phyloP scores from a whole-genome alignment of 2,329 filamentous ascomycete species.

The Colletotrichum salicis region DNA sequence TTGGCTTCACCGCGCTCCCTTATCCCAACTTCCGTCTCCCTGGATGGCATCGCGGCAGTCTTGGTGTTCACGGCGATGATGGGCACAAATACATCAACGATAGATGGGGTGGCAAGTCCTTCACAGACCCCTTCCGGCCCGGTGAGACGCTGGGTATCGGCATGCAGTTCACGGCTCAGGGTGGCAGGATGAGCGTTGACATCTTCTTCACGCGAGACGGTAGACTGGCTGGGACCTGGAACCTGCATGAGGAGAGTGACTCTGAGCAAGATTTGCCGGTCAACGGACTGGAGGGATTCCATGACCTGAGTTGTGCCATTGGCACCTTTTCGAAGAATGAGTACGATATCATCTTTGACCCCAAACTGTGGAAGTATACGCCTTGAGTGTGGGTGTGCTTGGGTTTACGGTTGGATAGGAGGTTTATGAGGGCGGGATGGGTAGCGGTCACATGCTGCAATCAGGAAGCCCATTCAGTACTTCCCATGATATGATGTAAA shows the following conservation, averaged over 20 bases:
- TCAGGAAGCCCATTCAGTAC: background rate
- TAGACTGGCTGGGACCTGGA: conserved; percentile 69
- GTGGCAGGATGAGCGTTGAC: conserved; percentile 58
- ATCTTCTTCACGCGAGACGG: conserved; percentile 80
- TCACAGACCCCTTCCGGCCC: conserved; percentile 70
- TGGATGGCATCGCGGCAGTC: conserved; percentile 80
- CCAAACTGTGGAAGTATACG: conserved; percentile 66
- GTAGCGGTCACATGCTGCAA: background rate
- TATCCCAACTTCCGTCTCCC: conserved; percentile 83
- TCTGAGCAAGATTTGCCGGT: conserved; percentile 69
- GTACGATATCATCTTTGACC: conserved; percentile 74
- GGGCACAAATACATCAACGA: conserved; percentile 82
- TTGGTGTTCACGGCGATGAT: conserved; percentile 84
- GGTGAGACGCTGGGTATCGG: conserved; percentile 79
- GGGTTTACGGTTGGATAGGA: background rate
- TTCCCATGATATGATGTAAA: background rate
- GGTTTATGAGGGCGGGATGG: too few species aligned
- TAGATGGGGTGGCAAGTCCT: conserved; percentile 76
- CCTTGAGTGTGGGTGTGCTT: conserved; percentile 3
- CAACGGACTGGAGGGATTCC: conserved; percentile 74
- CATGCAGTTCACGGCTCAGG: conserved; percentile 66
- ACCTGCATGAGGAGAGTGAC: conserved; percentile 80
- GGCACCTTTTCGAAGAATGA: conserved; percentile 76
- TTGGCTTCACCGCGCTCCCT: conserved; percentile 78
- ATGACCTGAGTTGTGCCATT: conserved; percentile 77